Conservation (phyloP, 2,329 filamentous ascomycete species). For the Didymella segeticola region DNA sequence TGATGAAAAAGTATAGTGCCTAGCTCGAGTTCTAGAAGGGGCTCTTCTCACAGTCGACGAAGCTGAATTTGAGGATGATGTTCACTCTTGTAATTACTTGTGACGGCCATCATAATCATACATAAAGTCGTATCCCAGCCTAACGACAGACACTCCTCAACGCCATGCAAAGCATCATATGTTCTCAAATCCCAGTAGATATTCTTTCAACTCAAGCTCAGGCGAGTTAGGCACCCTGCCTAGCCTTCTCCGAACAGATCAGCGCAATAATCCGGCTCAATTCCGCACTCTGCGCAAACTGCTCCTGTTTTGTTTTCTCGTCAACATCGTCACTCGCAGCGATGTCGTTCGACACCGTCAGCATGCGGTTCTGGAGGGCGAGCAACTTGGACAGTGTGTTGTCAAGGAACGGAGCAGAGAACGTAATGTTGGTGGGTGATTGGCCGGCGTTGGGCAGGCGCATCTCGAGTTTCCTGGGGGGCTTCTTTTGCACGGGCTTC, state of each 20-base stretch:
- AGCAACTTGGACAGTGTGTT: conserved; percentile 60
- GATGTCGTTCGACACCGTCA: conserved; percentile 56
- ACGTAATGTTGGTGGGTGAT: conserved; percentile 52
- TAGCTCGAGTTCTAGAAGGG: too few relatives aligned
- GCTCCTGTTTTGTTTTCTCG: conserved; percentile 57
- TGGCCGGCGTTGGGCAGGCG: conserved; percentile 49
- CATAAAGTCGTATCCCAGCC: conserved; percentile 1
- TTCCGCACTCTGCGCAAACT: conserved; percentile 58
- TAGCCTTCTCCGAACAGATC: conserved; percentile 61
- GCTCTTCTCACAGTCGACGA: not conserved
- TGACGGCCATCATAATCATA: conserved; percentile 10
- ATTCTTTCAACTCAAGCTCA: not conserved
- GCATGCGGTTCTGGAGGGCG: conserved; percentile 58
- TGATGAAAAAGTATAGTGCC: too few relatives aligned
- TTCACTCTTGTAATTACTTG: conserved; percentile 4
- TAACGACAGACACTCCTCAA: conserved; percentile 3
- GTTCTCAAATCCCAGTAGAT: not conserved
- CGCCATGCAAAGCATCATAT: conserved; percentile 8
- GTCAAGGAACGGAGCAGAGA: conserved; percentile 61
- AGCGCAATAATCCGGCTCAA: conserved; percentile 58
- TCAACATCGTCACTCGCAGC: conserved; percentile 54
- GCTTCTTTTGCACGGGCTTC: conserved; percentile 42
- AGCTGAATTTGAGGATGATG: not conserved
- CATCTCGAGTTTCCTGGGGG: conserved; percentile 59
- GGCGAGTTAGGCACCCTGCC: conserved; percentile 49